These are phyloP conservation scores for Wickerhamomyces sydowiorum DNA, from an alignment of 805 yeast species.

Conservation along the genomic window DNA sequence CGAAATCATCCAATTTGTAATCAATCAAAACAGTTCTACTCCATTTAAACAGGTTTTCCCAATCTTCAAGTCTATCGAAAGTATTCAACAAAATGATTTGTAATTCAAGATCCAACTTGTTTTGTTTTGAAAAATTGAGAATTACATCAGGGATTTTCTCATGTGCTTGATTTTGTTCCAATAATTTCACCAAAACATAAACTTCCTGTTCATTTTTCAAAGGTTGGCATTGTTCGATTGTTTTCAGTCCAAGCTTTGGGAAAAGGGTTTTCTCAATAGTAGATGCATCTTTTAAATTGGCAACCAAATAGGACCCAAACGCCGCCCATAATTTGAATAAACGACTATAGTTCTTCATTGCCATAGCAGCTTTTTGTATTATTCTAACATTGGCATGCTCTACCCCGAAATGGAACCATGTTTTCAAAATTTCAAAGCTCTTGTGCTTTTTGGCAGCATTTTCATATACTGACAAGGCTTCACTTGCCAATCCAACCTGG, in stretches of 20 bases:
- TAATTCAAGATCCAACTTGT: constrained; percentile 53
- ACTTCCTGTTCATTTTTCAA: constrained; percentile 57
- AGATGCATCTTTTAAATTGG: constrained; percentile 27
- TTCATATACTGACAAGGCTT: constrained; percentile 48
- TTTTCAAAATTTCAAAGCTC: constrained; percentile 36
- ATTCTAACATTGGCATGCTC: constrained; percentile 41
- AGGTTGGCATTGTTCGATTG: constrained; percentile 49
- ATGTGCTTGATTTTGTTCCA: constrained; percentile 30
- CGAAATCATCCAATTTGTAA: constrained; percentile 64
- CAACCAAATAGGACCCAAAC: constrained; percentile 41
- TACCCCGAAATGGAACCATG: constrained; percentile 55
- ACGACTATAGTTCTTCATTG: constrained; percentile 30
- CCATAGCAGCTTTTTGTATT: constrained; percentile 50
- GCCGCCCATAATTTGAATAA: constrained; percentile 48
- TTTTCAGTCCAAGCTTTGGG: constrained; percentile 54
- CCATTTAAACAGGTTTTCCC: constrained; percentile 37
- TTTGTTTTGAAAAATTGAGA: constrained; percentile 25
- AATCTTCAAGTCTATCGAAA: constrained; percentile 34
- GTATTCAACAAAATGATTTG: constrained; percentile 47
- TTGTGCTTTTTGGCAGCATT: constrained; percentile 54
- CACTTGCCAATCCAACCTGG: constrained; percentile 30
- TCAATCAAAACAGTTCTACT: constrained; percentile 37
- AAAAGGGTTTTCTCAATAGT: constrained; percentile 45
- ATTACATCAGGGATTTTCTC: constrained; percentile 30
- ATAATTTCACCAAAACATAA: constrained; percentile 49